Conservation (phyloP, 441 rosid species). For the Corymbia calophylla region DNA sequence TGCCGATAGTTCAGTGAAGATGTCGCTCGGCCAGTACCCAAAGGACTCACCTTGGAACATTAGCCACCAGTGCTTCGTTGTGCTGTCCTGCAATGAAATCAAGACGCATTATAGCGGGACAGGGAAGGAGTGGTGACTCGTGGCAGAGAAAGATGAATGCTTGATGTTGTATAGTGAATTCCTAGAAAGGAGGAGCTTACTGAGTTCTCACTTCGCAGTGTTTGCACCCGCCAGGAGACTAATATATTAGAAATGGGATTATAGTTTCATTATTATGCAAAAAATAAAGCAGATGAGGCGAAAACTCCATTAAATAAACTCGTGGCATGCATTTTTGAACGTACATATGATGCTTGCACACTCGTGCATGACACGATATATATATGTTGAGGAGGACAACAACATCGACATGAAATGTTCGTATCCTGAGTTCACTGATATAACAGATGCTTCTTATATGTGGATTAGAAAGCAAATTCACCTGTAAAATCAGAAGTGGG, state of each 20-base stretch:
- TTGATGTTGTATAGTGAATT: background rate
- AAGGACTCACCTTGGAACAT: background rate
- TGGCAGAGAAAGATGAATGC: background rate
- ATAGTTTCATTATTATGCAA: background rate
- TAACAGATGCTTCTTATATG: no score
- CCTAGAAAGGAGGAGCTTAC: background rate
- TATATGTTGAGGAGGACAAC: background rate
- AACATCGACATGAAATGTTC: no score
- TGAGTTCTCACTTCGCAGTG: fast-evolving
- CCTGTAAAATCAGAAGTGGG: background rate
- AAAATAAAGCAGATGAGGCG: background rate
- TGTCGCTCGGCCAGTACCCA: background rate
- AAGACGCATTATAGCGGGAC: background rate
- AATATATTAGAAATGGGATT: background rate
- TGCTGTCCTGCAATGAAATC: background rate
- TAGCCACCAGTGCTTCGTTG: background rate
- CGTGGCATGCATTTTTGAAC: background rate
- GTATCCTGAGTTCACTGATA: no score
- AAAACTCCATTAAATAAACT: background rate
- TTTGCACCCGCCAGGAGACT: background rate
- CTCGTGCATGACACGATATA: background rate
- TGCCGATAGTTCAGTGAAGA: background rate
- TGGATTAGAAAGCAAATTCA: background rate
- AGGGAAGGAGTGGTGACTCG: background rate
- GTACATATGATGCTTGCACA: background rate